Percentiles rank a stretch among this genome's conserved stretches.
Evolutionary conservation across 768 basidiomycete genomes (phyloP).

Genomic region (Termitomyces sp.): DNA sequence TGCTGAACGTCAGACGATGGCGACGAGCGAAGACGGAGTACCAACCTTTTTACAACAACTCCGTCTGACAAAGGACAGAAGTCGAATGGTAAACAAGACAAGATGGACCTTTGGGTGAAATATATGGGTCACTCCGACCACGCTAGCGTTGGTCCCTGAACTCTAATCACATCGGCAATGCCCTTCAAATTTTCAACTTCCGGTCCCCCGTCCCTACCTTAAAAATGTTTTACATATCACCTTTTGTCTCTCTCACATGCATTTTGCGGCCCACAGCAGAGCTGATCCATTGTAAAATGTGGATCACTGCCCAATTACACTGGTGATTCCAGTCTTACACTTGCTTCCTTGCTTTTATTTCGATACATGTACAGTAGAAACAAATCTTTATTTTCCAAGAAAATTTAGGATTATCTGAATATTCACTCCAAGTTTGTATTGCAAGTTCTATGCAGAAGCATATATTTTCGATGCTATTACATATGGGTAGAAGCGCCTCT

Average conservation of each 20-base stretch:
- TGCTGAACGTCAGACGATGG: constrained; percentile 17
- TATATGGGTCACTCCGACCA: constrained; percentile 40
- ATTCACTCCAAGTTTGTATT: not conserved
- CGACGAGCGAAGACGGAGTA: constrained; percentile 16
- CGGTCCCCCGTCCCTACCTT: constrained; percentile 32
- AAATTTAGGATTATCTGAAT: not conserved
- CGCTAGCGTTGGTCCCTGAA: constrained; percentile 42
- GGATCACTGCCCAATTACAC: not conserved
- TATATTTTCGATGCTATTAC: not conserved
- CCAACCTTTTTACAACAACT: constrained; percentile 45
- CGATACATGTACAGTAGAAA: not conserved
- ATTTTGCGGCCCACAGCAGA: not conserved
- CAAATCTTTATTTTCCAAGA: not conserved
- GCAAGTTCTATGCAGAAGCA: not conserved
- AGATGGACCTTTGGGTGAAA: constrained; percentile 27
- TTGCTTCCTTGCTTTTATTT: not conserved
- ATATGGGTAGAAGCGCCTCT: not conserved
- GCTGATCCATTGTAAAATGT: not conserved
- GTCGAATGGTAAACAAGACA: constrained; percentile 25
- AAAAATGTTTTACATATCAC: constrained; percentile 24
- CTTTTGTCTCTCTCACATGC: not conserved
- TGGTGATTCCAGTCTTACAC: not conserved
- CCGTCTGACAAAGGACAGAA: constrained; percentile 23
- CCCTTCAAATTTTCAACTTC: constrained; percentile 47
- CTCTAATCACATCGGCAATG: constrained; percentile 40